Conservation (phyloP, 2,329 filamentous ascomycete species). For the Colletotrichum godetiae region DNA sequence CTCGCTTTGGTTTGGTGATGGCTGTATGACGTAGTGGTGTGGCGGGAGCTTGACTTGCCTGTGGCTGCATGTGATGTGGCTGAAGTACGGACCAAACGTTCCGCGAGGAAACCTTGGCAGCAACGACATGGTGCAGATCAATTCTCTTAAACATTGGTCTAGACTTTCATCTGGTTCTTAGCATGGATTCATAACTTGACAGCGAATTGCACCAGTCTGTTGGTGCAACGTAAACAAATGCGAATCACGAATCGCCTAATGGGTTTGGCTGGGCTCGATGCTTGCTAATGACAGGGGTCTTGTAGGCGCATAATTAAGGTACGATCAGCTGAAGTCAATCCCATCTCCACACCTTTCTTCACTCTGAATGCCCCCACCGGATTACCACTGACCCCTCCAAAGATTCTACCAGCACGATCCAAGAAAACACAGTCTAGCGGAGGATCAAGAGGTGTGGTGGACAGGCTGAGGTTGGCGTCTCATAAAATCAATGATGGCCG, state of each 20-base stretch:
- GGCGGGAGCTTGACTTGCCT: background rate
- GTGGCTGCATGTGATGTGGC: slow-evolving; percentile 14
- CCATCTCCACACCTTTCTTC: background rate
- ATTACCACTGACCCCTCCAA: background rate
- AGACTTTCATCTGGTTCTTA: background rate
- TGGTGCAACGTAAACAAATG: background rate
- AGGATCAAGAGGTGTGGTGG: no score
- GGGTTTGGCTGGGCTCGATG: background rate
- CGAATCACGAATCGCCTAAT: background rate
- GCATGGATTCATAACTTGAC: background rate
- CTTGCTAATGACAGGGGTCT: background rate
- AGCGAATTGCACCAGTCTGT: background rate
- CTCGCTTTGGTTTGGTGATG: slow-evolving; percentile 27
- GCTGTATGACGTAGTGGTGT: slow-evolving; percentile 30
- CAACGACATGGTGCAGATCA: no score
- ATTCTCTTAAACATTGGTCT: background rate
- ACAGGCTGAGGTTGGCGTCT: no score
- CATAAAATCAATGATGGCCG: background rate
- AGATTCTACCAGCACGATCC: background rate
- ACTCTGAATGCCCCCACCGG: background rate
- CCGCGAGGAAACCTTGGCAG: background rate
- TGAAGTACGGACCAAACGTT: background rate
- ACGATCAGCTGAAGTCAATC: background rate
- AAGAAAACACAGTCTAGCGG: background rate
- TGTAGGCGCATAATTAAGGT: background rate